Conservation (phyloP, 192 early-diverging fungal species). For the Coemansia sp. region DNA sequence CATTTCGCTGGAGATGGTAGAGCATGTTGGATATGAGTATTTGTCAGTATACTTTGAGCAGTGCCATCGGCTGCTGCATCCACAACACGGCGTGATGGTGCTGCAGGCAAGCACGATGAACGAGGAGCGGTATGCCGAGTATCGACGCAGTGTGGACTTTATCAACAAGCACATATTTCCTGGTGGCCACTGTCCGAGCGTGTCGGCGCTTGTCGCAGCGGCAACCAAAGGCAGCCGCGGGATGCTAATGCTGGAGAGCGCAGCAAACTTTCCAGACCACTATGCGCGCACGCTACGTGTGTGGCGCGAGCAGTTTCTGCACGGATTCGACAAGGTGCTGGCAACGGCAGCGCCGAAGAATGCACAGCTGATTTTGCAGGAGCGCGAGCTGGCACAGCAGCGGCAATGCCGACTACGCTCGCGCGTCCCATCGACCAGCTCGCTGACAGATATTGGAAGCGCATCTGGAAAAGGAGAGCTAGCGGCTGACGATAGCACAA, state of each 20-base stretch:
- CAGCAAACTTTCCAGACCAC: slow-evolving; percentile 67
- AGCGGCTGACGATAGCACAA: no score
- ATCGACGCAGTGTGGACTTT: slow-evolving; percentile 61
- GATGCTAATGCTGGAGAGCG: slow-evolving; percentile 58
- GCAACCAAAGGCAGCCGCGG: slow-evolving; percentile 57
- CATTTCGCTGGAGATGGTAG: slow-evolving; percentile 74
- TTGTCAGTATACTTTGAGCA: slow-evolving; percentile 62
- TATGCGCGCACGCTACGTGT: slow-evolving; percentile 65
- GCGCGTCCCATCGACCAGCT: slow-evolving; percentile 11
- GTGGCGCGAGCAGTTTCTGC: slow-evolving; percentile 66
- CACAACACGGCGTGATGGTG: slow-evolving; percentile 56
- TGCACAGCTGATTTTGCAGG: slow-evolving; percentile 27
- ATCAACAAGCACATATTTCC: slow-evolving; percentile 79
- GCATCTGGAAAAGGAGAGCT: not conserved
- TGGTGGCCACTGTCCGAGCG: slow-evolving; percentile 69
- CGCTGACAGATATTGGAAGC: slow-evolving; percentile 12
- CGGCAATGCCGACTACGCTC: not conserved
- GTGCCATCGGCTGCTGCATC: slow-evolving; percentile 59
- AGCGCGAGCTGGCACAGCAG: slow-evolving; percentile 41
- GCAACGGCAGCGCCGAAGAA: slow-evolving; percentile 19
- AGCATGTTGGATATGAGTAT: slow-evolving; percentile 70
- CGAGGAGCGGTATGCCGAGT: slow-evolving; percentile 61
- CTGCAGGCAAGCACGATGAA: slow-evolving; percentile 72
- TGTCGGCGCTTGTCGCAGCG: slow-evolving; percentile 57
- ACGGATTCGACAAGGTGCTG: slow-evolving; percentile 55